Percentiles rank a stretch among this genome's conserved stretches.
Conservation (phyloP, 805 yeast genomes). For the Trichomonascus vanleenenianus region DNA sequence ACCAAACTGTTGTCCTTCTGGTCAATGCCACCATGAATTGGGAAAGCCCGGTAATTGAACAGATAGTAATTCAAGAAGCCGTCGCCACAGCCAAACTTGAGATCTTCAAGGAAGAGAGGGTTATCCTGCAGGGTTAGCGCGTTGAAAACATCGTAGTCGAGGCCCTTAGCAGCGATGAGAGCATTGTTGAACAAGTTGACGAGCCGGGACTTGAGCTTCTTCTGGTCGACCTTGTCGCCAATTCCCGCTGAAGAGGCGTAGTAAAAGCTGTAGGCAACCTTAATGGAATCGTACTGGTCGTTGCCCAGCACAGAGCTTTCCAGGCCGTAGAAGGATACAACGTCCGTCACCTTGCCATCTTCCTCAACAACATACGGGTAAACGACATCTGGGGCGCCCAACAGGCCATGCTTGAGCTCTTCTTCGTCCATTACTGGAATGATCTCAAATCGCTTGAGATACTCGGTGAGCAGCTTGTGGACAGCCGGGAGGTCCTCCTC, state of each 20-base stretch:
- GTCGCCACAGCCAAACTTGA: slow-evolving; percentile 90
- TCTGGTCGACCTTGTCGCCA: slow-evolving; percentile 32
- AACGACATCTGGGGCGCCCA: slow-evolving; percentile 47
- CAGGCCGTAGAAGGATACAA: slow-evolving; percentile 79
- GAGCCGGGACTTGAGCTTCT: slow-evolving; percentile 48
- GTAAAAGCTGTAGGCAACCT: slow-evolving; percentile 83
- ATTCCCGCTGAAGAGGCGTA: slow-evolving; percentile 56
- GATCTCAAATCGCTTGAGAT: slow-evolving; percentile 64
- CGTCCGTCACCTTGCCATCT: slow-evolving; percentile 64
- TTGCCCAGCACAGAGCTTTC: slow-evolving; percentile 77
- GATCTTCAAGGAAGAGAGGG: slow-evolving; percentile 66
- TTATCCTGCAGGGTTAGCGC: slow-evolving; percentile 90
- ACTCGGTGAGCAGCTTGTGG: slow-evolving; percentile 47
- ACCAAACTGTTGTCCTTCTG: slow-evolving; percentile 45
- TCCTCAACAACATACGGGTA: slow-evolving; percentile 70
- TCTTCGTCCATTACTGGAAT: slow-evolving; percentile 58
- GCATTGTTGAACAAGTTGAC: slow-evolving; percentile 61
- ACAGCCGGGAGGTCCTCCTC: slow-evolving; percentile 59
- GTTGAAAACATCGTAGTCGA: slow-evolving; percentile 82
- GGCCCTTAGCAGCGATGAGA: slow-evolving; percentile 59
- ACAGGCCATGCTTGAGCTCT: slow-evolving; percentile 77
- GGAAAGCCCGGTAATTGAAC: slow-evolving; percentile 81
- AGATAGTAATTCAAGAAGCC: slow-evolving; percentile 85
- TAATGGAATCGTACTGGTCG: slow-evolving; percentile 54
- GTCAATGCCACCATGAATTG: slow-evolving; percentile 73